Conservation (phyloP, 2,329 filamentous ascomycete species). For the Colletotrichum theobromicola region DNA sequence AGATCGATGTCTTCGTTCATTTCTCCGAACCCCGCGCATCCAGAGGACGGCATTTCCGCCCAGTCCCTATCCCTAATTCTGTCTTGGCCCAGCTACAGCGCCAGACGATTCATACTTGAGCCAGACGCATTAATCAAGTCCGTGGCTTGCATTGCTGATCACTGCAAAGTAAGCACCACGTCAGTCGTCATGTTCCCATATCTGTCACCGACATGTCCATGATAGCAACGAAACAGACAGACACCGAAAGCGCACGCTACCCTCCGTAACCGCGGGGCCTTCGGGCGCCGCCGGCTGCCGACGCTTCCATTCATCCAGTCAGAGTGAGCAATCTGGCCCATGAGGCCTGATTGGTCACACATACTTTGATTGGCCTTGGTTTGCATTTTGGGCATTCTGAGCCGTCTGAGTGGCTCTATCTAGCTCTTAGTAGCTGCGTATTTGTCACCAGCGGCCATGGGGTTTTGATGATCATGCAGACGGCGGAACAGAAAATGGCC, state of each 20-base stretch:
- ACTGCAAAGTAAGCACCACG: not conserved
- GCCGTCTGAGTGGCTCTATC: not conserved
- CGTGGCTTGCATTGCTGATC: not conserved
- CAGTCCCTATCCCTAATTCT: not conserved
- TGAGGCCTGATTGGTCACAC: not conserved
- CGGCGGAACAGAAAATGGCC: not conserved
- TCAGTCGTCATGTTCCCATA: not conserved
- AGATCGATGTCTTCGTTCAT: not conserved
- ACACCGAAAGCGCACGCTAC: not conserved
- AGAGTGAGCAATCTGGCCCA: not conserved
- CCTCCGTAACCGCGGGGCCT: not conserved
- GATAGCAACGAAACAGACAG: not conserved
- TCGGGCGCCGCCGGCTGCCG: not conserved
- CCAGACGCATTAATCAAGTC: not conserved
- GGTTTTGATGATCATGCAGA: not conserved
- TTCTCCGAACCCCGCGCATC: not conserved
- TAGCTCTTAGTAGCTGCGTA: not conserved
- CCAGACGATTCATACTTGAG: not conserved
- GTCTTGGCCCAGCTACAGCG: not conserved
- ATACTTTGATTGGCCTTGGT: not conserved
- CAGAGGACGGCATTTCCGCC: not conserved
- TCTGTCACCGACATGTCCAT: not conserved
- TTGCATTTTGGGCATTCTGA: not conserved
- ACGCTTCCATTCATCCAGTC: not conserved
- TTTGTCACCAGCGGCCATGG: not conserved